Percentiles rank a stretch among this genome's conserved stretches.
Evolutionary conservation across 2,329 filamentous ascomycete genomes (phyloP).

Genomic region (Penicillium sp.): DNA sequence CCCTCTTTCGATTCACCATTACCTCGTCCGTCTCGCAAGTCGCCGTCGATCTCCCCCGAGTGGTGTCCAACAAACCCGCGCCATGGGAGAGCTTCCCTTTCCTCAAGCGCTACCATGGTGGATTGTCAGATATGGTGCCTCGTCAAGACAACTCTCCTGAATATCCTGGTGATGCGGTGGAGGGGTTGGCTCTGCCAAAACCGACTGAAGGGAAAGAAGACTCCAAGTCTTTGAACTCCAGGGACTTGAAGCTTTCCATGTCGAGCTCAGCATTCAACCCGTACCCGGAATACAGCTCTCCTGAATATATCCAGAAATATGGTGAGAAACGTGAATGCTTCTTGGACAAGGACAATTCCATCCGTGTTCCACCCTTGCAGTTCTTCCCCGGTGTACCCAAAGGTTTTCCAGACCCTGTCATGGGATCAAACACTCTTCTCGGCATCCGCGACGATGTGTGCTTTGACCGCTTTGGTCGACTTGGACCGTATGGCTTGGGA

Average conservation of each 20-base stretch:
- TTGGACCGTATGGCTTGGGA: slow-evolving; percentile 84
- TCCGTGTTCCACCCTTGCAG: slow-evolving; percentile 62
- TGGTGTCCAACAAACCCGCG: slow-evolving; percentile 55
- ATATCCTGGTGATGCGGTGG: slow-evolving; percentile 62
- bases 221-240: slow-evolving; percentile 12
- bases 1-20: slow-evolving; percentile 67
- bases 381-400: slow-evolving; percentile 71
- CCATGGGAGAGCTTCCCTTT: slow-evolving; percentile 83
- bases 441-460: slow-evolving; percentile 78
- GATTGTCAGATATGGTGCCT: slow-evolving; percentile 65
- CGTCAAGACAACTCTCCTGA: slow-evolving; percentile 66
- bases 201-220: slow-evolving; percentile 29
- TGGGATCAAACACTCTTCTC: slow-evolving; percentile 81
- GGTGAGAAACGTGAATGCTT: slow-evolving; percentile 69
- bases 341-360: slow-evolving; percentile 60
- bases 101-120: slow-evolving; percentile 82
- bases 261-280: slow-evolving; percentile 58
- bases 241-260: slow-evolving; percentile 30
- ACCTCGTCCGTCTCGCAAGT: slow-evolving; percentile 27
- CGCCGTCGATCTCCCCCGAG: slow-evolving; percentile 48
- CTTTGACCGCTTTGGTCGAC: slow-evolving; percentile 83
- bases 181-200: slow-evolving; percentile 50
- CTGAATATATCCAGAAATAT: slow-evolving; percentile 52
- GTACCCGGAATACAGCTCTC: slow-evolving; percentile 59
- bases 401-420: slow-evolving; percentile 76